Evolutionary conservation across 2,329 filamentous ascomycete genomes (phyloP).

Genomic region (Stemphylium vesicarium): DNA sequence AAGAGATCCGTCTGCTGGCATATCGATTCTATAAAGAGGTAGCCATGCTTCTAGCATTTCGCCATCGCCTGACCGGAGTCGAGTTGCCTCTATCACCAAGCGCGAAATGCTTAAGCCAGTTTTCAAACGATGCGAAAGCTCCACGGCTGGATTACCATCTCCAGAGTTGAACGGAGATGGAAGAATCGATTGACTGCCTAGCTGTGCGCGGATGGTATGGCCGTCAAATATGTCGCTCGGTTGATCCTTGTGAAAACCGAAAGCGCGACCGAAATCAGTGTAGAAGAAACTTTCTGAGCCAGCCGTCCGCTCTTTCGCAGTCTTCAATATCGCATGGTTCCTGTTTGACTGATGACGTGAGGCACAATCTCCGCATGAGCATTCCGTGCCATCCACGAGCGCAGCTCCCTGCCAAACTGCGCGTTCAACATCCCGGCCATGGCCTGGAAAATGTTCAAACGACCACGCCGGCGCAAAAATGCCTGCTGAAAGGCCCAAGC

Average conservation of each 20-base stretch:
- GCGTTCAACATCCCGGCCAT: conserved; percentile 36
- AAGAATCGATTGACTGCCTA: conserved; percentile 45
- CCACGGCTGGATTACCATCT: neutral
- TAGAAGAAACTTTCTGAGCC: conserved; percentile 49
- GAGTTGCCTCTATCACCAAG: conserved; percentile 26
- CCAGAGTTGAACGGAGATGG: conserved; percentile 21
- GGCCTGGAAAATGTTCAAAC: conserved; percentile 52
- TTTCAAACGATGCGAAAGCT: conserved; percentile 25
- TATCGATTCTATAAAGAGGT: conserved; percentile 43
- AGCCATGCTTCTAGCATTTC: conserved; percentile 19
- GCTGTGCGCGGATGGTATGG: conserved; percentile 32
- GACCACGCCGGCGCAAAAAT: conserved; percentile 57
- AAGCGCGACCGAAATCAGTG: conserved; percentile 47
- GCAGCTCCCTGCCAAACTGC: conserved; percentile 46
- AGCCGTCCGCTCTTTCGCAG: conserved; percentile 38
- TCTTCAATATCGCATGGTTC: conserved; percentile 30
- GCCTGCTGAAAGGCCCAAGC: conserved; percentile 47
- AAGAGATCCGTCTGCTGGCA: conserved; percentile 36
- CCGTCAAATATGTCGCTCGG: conserved; percentile 23
- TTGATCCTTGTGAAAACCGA: conserved; percentile 24
- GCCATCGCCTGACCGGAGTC: neutral
- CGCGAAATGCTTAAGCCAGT: conserved; percentile 6
- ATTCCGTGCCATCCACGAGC: conserved; percentile 36
- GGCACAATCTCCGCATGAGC: conserved; percentile 41
- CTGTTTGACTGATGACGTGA: conserved; percentile 32